Percentiles rank a stretch among this genome's conserved stretches.
Conservation (phyloP, 805 yeast genomes). For the Lachancea mirantina region DNA sequence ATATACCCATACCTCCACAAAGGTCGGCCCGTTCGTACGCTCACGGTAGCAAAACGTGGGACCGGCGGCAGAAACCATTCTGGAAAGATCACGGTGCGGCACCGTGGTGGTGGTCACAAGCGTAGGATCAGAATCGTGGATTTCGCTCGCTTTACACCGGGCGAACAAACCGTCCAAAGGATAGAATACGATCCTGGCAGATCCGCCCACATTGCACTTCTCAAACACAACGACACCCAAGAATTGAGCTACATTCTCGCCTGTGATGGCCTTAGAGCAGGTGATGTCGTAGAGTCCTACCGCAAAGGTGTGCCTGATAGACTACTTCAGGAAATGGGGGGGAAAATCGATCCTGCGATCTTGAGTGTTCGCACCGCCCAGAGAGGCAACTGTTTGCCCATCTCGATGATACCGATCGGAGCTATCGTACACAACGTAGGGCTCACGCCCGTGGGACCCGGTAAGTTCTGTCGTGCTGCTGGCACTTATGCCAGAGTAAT, state of each 20-base stretch:
- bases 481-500: constrained; percentile 89
- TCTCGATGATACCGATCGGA: constrained; percentile 91
- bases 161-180: constrained; percentile 72
- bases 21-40: constrained; percentile 69
- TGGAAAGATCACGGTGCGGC: constrained; percentile 86
- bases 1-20: constrained; percentile 79
- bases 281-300: constrained; percentile 85
- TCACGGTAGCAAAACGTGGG: constrained; percentile 65
- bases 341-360: constrained; percentile 85
- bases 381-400: constrained; percentile 91
- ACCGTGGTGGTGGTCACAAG: constrained; percentile 95
- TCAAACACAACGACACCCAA: constrained; percentile 56
- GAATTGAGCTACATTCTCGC: constrained; percentile 78
- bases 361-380: constrained; percentile 79
- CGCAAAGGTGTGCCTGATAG: constrained; percentile 79
- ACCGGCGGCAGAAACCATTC: constrained; percentile 85
- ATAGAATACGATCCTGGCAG: constrained; percentile 95
- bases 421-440: constrained; percentile 85
- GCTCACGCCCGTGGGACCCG: constrained; percentile 65
- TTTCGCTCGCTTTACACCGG: constrained; percentile 56
- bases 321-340: constrained; percentile 77
- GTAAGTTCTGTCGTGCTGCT: constrained; percentile 86
- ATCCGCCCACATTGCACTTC: constrained; percentile 84
- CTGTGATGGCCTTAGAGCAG: constrained; percentile 85
- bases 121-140: constrained; percentile 82